Conservation (phyloP, 306 rosid genomes). For the Cicer judaicum region DNA sequence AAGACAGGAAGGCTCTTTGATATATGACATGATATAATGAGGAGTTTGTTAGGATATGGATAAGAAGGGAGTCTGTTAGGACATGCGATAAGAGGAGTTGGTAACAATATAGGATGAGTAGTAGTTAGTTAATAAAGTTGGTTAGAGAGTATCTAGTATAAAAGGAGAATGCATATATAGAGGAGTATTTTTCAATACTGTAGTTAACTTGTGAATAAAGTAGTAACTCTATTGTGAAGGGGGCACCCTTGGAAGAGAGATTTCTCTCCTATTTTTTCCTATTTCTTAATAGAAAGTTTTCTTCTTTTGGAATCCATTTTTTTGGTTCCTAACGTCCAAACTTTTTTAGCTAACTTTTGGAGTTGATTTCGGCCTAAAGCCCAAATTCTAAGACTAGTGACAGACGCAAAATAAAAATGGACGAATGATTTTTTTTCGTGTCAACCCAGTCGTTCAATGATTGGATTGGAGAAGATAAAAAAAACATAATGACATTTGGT, state of each 20-base stretch:
- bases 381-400: conserved; percentile 12
- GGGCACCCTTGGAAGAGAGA: conserved; percentile 7
- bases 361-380: not conserved
- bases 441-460: not conserved
- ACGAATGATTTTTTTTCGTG: not conserved
- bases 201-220: not conserved
- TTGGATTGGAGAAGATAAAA: not conserved
- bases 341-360: not conserved
- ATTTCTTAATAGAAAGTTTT: not conserved
- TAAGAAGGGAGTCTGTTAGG: not conserved
- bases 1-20: conserved; percentile 75
- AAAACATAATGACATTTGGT: not conserved
- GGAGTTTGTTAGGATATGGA: not conserved
- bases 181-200: not conserved
- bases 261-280: not conserved
- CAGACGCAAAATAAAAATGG: not conserved
- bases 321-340: not conserved
- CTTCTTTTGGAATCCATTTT: not conserved
- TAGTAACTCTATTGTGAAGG: not conserved
- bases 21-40: conserved; percentile 71
- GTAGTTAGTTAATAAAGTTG: not conserved
- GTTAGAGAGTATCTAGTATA: not conserved
- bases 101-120: not conserved
- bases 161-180: not conserved
- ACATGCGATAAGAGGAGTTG: not conserved